Evolutionary conservation across 116 monocot species (phyloP), one percentile per base, ranked within the genome.

Genomic region (Trichopus zeylanicus): DNA sequence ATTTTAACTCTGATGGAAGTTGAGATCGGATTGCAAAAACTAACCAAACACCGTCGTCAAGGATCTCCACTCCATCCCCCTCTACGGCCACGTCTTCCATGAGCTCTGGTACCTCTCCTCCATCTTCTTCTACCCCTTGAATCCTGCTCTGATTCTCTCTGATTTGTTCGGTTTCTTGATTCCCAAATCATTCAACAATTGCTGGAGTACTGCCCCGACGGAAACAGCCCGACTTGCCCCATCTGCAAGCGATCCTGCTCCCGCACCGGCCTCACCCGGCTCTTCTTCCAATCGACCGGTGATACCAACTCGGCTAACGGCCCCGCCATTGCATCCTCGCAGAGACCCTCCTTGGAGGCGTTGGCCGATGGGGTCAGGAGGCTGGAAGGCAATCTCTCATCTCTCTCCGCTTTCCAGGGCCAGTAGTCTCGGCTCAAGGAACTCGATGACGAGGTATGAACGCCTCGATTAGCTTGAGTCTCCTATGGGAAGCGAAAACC

Each of bases 51-150:
- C n/a, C n/a, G n/a, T 75, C 30, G 32, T 48, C 53, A 87, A 91
- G 33, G 76, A 81, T 55, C 87, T 97, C 79, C 85, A 87, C 52
- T 72, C 74, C 49, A 70, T 91, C 69, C 81, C 85, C 64, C 31
- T 73, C 68, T 97, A 91, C 51, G 97, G 91, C 63, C 97, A 91
- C 48, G 97, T 97, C 56, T 87, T 97, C 69, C 97, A 91, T 67
- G 97, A 91, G 68, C 84, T 91, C 73, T 97, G 95, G 89, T 86
- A 60, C 10, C 1, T 21, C 9, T 9, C 51, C 24, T 26, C 26
- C 31, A 30, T 4, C 19, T 58, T 2, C 23, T 55, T 26, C 31
- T 55, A 4, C 25, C 24, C 7, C n/a, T n/a, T n/a, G n/a, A 13
- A 13, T 29, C 4, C 23, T n/a, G 0, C 3, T 39, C 59, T 6